phyloP scores from a whole-genome alignment of 176 grass and related monocot species.

The Oryza rufipogon region DNA sequence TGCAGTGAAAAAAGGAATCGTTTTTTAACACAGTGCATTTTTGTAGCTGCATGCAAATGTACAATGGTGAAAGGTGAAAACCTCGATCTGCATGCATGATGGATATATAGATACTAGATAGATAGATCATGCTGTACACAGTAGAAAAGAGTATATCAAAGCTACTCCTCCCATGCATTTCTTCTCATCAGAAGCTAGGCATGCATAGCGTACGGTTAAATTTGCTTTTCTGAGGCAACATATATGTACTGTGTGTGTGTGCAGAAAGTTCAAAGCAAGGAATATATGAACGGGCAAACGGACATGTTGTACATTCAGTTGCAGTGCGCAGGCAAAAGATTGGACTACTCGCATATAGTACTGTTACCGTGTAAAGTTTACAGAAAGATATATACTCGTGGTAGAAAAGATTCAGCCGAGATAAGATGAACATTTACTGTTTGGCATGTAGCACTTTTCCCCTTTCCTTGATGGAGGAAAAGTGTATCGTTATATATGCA shows the following conservation, averaged over 20 bases:
- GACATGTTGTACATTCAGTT: not conserved
- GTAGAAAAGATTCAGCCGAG: slow-evolving; percentile 1
- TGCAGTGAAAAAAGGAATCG: not conserved
- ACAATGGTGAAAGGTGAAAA: no score
- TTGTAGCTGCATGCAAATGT: not conserved
- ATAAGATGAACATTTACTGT: no score
- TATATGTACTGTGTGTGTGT: not conserved
- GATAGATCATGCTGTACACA: not conserved
- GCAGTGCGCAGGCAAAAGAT: slow-evolving; percentile 2
- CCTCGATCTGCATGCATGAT: no score
- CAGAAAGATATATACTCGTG: not conserved
- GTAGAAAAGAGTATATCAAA: slow-evolving; percentile 8
- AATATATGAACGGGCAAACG: not conserved
- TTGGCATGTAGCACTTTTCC: not conserved
- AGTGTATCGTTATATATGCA: not conserved
- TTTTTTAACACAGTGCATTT: not conserved
- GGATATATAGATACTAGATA: no score
- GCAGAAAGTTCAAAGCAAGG: not conserved
- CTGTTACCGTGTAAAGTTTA: slow-evolving; percentile 28
- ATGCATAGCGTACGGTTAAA: not conserved
- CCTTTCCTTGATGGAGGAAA: not conserved
- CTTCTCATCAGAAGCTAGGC: not conserved
- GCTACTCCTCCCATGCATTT: not conserved
- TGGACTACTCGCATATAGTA: not conserved
- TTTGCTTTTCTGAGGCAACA: not conserved